Conservation (phyloP, 176 grass and related monocot genomes). For the Triticum timopheevii region DNA sequence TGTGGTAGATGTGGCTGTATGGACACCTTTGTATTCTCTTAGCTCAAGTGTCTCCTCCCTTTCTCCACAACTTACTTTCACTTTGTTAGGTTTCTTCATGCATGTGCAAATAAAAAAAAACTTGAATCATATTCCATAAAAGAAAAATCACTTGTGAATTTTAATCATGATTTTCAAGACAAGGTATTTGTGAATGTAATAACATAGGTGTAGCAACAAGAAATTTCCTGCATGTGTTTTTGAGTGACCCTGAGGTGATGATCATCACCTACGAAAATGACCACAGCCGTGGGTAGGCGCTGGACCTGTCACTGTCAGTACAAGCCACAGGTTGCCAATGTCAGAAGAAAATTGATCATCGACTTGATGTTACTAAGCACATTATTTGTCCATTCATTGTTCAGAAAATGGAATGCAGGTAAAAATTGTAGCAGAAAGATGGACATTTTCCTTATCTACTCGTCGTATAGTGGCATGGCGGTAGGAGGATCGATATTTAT, state of each 20-base stretch:
- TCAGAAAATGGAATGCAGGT: not conserved
- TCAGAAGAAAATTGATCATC: not conserved
- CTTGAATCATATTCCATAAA: too few relatives aligned
- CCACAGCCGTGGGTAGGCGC: conserved; percentile 43
- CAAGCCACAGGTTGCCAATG: not conserved
- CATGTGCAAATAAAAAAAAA: too few relatives aligned
- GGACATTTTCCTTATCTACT: not conserved
- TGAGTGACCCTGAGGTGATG: conserved; percentile 47
- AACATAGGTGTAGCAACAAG: conserved; percentile 63
- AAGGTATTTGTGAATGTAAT: not conserved
- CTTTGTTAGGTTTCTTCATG: too few relatives aligned
- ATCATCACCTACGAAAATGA: conserved; percentile 60
- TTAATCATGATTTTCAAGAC: not conserved
- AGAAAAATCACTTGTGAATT: too few relatives aligned
- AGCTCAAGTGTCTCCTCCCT: too few relatives aligned
- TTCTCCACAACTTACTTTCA: too few relatives aligned
- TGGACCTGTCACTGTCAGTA: too few relatives aligned
- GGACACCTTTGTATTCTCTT: too few relatives aligned
- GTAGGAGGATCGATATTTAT: not conserved
- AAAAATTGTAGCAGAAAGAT: not conserved
- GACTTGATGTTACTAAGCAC: not conserved
- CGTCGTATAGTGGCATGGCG: not conserved
- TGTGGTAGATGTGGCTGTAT: too few relatives aligned
- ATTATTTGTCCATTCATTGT: not conserved
- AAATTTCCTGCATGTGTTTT: conserved; percentile 59